These are phyloP conservation scores for Lactarius hengduanensis DNA, from an alignment of 768 basidiomycete genomes.

Conservation along the genomic window DNA sequence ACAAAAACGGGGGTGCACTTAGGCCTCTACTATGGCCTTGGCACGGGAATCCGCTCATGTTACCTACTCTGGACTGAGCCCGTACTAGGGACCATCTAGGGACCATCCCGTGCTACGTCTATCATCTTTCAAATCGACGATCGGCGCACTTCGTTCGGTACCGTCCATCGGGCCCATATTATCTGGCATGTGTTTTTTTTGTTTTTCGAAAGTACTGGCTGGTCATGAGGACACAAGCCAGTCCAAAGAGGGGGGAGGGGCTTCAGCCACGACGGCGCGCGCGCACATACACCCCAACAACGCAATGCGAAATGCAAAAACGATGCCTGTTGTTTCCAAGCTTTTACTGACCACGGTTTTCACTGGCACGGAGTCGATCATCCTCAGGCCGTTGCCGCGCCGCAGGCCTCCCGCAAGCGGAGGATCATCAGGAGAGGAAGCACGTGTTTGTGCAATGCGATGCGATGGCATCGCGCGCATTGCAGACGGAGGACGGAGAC, in stretches of 20 bases:
- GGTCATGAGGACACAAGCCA: not conserved
- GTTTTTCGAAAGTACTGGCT: not conserved
- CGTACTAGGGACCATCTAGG: too few relatives aligned
- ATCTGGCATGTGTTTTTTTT: not conserved
- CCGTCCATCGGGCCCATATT: not conserved
- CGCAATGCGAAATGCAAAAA: not conserved
- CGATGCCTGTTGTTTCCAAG: not conserved
- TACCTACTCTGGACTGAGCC: not conserved
- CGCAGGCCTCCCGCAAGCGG: too few relatives aligned
- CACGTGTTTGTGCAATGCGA: not conserved
- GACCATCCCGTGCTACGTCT: not conserved
- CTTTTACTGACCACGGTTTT: not conserved
- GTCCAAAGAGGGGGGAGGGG: not conserved
- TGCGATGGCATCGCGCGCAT: not conserved
- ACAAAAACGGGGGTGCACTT: not conserved
- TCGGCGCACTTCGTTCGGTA: not conserved
- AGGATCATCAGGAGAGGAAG: not conserved
- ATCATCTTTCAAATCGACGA: not conserved
- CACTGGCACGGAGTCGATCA: not conserved
- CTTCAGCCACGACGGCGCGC: not conserved
- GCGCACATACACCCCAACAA: too few relatives aligned
- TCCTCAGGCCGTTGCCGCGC: not conserved
- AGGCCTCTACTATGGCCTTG: not conserved
- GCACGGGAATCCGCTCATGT: not conserved
- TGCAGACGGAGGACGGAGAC: not conserved